phyloP scores from a whole-genome alignment of 148 eudicot genomes.

The Drosera capensis region DNA sequence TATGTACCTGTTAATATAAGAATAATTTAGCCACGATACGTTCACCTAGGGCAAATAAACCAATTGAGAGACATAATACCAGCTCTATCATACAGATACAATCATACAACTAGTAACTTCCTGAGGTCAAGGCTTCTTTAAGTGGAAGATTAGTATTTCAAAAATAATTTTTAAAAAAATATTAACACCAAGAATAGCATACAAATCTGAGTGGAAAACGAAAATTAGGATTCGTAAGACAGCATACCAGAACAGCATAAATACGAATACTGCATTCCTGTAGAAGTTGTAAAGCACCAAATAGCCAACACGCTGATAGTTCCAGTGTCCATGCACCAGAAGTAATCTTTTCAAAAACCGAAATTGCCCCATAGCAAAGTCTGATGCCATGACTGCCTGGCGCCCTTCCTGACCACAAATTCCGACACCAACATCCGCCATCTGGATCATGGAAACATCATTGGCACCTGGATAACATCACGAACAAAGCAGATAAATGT shows the following conservation, averaged over 20 bases:
- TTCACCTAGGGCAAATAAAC: not conserved
- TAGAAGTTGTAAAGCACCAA: conserved; percentile 86
- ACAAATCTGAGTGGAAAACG: too few species aligned
- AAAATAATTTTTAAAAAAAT: too few species aligned
- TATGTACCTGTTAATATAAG: conserved; percentile 46
- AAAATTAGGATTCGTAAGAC: conserved; percentile 16
- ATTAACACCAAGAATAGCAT: too few species aligned
- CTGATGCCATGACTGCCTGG: conserved; percentile 98
- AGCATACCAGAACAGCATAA: conserved; percentile 89
- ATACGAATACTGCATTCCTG: conserved; percentile 89
- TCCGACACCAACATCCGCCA: conserved; percentile 99
- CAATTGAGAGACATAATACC: conserved; percentile 1
- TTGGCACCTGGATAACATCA: conserved; percentile 52
- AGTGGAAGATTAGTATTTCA: not conserved
- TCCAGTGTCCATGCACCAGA: conserved; percentile 96
- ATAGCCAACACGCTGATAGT: conserved; percentile 84
- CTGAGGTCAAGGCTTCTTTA: not conserved
- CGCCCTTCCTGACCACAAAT: conserved; percentile 99
- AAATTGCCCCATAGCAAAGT: conserved; percentile 97
- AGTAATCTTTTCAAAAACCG: conserved; percentile 70
- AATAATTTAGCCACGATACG: not conserved
- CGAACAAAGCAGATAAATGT: not conserved
- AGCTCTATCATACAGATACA: too few species aligned
- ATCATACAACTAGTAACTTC: not conserved
- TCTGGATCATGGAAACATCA: conserved; percentile 98